These are phyloP conservation scores for Gastrolobium bilobum DNA, from an alignment of 306 rosid species.

Conservation along the genomic window DNA sequence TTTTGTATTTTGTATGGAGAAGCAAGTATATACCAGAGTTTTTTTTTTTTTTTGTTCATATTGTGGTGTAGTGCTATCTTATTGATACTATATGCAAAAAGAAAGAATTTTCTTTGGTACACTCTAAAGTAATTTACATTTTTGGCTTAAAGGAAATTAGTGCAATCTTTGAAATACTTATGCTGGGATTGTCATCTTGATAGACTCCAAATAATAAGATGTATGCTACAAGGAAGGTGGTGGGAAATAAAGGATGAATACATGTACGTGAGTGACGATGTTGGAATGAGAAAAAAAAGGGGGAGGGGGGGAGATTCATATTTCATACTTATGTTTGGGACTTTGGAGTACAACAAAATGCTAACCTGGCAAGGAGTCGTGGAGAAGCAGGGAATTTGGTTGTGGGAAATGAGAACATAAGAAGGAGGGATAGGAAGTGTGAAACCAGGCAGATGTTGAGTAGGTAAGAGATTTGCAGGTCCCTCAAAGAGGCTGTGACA, in stretches of 20 bases:
- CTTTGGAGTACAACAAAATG: neutral
- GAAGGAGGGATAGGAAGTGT: slow-evolving; percentile 1
- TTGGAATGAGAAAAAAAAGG: neutral
- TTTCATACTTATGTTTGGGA: neutral
- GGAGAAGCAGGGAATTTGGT: neutral
- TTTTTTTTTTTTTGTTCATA: neutral
- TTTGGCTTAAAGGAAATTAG: slow-evolving; percentile 18
- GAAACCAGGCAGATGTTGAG: neutral
- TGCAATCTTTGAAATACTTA: slow-evolving; percentile 9
- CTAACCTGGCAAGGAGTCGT: neutral
- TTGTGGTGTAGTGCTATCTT: neutral
- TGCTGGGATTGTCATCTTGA: neutral
- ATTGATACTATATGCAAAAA: slow-evolving; percentile 8
- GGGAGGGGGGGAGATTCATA: neutral
- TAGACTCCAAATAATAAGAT: neutral
- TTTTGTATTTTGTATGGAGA: slow-evolving; percentile 3
- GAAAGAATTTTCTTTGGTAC: slow-evolving; percentile 4
- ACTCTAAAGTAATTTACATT: neutral
- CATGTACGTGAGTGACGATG: neutral
- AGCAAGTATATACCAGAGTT: neutral
- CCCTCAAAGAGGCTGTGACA: slow-evolving; percentile 9
- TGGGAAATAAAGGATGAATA: neutral
- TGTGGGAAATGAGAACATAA: slow-evolving; percentile 4
- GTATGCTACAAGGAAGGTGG: neutral
- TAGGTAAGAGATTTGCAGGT: neutral